phyloP scores from a whole-genome alignment of 495 filamentous ascomycete species.

The Hyaloscypha bicolor region DNA sequence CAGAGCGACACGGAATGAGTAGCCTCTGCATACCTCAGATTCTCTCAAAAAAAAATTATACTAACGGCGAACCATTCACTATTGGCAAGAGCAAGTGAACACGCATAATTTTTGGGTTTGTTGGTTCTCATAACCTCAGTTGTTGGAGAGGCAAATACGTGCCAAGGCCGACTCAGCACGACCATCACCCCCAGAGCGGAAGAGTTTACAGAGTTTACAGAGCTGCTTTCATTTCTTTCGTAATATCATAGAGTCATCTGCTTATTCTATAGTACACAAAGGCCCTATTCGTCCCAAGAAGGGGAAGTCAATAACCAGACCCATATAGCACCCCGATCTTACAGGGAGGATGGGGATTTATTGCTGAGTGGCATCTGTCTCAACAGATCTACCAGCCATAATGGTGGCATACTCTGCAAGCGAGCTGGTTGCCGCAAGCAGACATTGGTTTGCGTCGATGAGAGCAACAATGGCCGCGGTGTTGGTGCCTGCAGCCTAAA shows the following conservation, averaged over 20 bases:
- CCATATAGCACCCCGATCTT: background rate
- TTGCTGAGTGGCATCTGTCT: background rate
- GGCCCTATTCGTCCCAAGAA: background rate
- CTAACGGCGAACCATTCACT: too few relatives aligned
- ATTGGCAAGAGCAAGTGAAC: too few relatives aligned
- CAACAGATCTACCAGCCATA: background rate
- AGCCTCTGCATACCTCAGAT: too few relatives aligned
- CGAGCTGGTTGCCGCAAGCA: background rate
- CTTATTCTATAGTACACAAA: background rate
- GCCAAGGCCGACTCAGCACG: too few relatives aligned
- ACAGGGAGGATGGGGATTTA: background rate
- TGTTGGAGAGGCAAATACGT: too few relatives aligned
- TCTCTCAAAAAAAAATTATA: too few relatives aligned
- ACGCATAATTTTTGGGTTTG: too few relatives aligned
- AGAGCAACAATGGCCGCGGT: background rate
- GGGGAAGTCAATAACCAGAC: background rate
- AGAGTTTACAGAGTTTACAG: too few relatives aligned
- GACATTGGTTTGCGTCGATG: background rate
- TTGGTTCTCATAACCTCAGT: too few relatives aligned
- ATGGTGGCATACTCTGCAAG: background rate
- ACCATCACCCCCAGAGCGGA: too few relatives aligned
- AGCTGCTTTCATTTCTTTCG: background rate
- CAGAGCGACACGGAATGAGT: too few relatives aligned
- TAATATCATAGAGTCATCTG: background rate
- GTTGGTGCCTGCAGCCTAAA: background rate